phyloP scores from a whole-genome alignment of 495 filamentous ascomycete genomes.

The Aspergillus saccharolyticus region DNA sequence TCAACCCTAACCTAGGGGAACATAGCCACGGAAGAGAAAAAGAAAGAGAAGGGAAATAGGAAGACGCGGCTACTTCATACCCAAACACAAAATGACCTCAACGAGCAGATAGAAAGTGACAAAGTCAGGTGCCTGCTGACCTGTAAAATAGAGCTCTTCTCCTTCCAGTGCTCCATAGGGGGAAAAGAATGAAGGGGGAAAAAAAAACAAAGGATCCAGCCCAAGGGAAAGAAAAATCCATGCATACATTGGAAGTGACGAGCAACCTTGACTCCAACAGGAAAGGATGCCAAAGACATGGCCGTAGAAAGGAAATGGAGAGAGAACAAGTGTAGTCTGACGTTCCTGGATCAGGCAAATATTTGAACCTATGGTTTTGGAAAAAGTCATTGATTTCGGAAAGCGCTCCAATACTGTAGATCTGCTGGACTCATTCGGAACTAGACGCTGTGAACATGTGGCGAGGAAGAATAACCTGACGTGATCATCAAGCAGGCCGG shows the following conservation, averaged over 20 bases:
- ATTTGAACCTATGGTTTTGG: too few relatives aligned
- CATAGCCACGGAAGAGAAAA: conserved; percentile 4
- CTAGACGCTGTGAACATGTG: too few relatives aligned
- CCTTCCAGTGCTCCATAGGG: not conserved
- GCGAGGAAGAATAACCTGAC: too few relatives aligned
- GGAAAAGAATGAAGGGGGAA: not conserved
- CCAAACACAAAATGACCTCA: not conserved
- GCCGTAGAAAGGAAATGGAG: not conserved
- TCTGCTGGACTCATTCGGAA: too few relatives aligned
- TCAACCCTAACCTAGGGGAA: not conserved
- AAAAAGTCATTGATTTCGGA: too few relatives aligned
- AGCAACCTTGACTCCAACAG: not conserved
- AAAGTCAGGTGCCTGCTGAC: not conserved
- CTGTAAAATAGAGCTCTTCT: not conserved
- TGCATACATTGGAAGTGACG: not conserved
- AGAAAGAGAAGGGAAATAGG: not conserved
- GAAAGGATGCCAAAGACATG: not conserved
- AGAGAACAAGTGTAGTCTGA: not conserved
- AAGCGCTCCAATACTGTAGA: too few relatives aligned
- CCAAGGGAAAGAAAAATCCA: not conserved
- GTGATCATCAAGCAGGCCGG: too few relatives aligned
- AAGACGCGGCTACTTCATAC: not conserved
- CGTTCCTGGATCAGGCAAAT: not conserved
- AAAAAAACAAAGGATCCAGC: not conserved
- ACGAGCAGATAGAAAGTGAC: not conserved